phyloP scores from a whole-genome alignment of 306 rosid species.

The Ormosia emarginata region DNA sequence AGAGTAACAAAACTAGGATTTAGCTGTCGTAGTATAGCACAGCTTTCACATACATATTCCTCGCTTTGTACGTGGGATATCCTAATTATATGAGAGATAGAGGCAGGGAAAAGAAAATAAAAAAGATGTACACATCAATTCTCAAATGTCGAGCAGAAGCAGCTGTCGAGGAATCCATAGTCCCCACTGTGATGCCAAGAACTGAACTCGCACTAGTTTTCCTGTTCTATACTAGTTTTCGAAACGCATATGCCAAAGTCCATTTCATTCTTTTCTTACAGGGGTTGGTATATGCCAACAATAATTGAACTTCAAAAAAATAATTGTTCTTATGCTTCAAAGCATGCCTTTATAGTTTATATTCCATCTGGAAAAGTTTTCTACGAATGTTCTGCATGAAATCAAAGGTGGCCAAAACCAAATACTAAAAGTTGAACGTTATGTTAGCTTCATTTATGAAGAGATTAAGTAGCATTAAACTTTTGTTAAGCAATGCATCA shows the following conservation, averaged over 20 bases:
- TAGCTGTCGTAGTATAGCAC: not conserved
- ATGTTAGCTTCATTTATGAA: not conserved
- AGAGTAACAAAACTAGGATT: not conserved
- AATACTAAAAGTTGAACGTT: not conserved
- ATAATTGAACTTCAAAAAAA: slow-evolving; percentile 7
- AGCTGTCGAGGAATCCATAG: slow-evolving; percentile 32
- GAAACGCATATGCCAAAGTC: slow-evolving; percentile 29
- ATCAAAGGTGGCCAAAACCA: not conserved
- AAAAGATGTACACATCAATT: not conserved
- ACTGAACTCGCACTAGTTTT: slow-evolving; percentile 33
- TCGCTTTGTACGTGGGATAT: slow-evolving; percentile 20
- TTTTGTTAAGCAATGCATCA: not conserved
- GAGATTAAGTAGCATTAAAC: not conserved
- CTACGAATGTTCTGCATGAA: not conserved
- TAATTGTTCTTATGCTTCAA: not conserved
- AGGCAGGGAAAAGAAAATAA: not conserved
- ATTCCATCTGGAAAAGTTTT: not conserved
- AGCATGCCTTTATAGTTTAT: not conserved
- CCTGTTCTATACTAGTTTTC: slow-evolving; percentile 5
- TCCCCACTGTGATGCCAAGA: slow-evolving; percentile 47
- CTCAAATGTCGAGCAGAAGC: slow-evolving; percentile 5
- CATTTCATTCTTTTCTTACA: not conserved
- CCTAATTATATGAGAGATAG: slow-evolving; percentile 12
- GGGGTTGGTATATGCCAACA: slow-evolving; percentile 23
- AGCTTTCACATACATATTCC: not conserved